Conservation (phyloP, 306 rosid genomes). For the Lupinus albus region DNA sequence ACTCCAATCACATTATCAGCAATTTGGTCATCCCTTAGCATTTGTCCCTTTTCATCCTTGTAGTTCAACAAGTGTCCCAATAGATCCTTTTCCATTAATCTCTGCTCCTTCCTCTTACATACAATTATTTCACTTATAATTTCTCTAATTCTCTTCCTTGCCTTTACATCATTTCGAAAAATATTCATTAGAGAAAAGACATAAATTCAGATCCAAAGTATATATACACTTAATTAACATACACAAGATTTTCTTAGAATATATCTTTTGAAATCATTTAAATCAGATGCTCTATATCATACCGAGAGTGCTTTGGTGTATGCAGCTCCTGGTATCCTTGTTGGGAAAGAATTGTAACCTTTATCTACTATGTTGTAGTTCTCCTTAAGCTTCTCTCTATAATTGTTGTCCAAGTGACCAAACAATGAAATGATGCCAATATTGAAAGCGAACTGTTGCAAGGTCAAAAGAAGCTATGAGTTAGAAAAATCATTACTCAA, state of each 20-base stretch:
- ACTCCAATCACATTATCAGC: constrained; percentile 92
- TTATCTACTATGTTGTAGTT: constrained; percentile 72
- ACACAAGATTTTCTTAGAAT: not conserved
- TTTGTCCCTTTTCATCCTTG: constrained; percentile 56
- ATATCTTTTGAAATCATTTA: not conserved
- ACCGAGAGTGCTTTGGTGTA: constrained; percentile 83
- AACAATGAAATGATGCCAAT: constrained; percentile 77
- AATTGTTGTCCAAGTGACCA: constrained; percentile 59
- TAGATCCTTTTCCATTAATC: constrained; percentile 55
- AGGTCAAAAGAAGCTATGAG: constrained; percentile 10
- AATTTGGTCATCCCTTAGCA: constrained; percentile 63
- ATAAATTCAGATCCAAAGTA: constrained; percentile 15
- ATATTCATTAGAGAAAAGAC: constrained; percentile 1
- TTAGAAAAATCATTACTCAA: constrained; percentile 14
- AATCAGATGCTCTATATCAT: constrained; percentile 20
- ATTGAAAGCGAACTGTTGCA: constrained; percentile 71
- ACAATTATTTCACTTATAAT: constrained; percentile 70
- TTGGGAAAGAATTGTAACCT: constrained; percentile 90
- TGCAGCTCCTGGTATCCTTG: constrained; percentile 65
- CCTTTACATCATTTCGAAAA: constrained; percentile 47
- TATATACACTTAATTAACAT: not conserved
- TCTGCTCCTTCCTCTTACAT: constrained; percentile 64
- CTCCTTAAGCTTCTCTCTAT: constrained; percentile 63
- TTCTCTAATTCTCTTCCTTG: constrained; percentile 68
- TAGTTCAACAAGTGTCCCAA: constrained; percentile 65